These are phyloP conservation scores for Phytophthora ohioensis DNA, from an alignment of 352 stramenopile genomes.

Conservation along the genomic window DNA sequence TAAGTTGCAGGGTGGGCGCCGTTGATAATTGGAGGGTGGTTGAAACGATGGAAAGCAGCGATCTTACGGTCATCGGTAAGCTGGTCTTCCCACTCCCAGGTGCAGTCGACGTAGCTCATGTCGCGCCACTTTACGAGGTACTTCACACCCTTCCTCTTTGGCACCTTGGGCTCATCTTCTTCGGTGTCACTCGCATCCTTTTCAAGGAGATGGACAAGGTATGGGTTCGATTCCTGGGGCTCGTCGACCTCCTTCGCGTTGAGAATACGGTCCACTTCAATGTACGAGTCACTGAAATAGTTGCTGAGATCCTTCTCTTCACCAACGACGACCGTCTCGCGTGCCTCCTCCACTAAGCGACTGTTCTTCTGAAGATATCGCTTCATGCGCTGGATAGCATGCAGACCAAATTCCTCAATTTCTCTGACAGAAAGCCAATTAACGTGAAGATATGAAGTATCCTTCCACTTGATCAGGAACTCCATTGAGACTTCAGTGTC, in stretches of 20 bases:
- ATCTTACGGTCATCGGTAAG: slow-evolving; percentile 92
- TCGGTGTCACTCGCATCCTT: slow-evolving; percentile 55
- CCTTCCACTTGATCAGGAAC: slow-evolving; percentile 99
- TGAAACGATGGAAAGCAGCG: slow-evolving; percentile 86
- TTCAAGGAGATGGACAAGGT: slow-evolving; percentile 45
- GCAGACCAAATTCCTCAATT: slow-evolving; percentile 91
- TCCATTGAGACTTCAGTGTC: slow-evolving; percentile 87
- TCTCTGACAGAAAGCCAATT: slow-evolving; percentile 97
- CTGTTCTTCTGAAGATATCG: slow-evolving; percentile 91
- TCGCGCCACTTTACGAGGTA: slow-evolving; percentile 94
- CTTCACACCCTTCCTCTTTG: slow-evolving; percentile 87
- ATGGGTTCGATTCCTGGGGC: slow-evolving; percentile 77
- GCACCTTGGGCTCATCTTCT: slow-evolving; percentile 48
- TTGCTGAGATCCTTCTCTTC: slow-evolving; percentile 81
- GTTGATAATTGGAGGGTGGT: slow-evolving; percentile 87
- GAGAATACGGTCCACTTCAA: slow-evolving; percentile 88
- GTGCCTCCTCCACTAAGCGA: slow-evolving; percentile 76
- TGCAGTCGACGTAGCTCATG: slow-evolving; percentile 90
- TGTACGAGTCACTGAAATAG: slow-evolving; percentile 87
- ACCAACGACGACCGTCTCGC: slow-evolving; percentile 77
- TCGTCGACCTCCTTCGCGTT: slow-evolving; percentile 83
- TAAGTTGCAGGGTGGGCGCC: slow-evolving; percentile 85
- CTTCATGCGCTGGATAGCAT: slow-evolving; percentile 85
- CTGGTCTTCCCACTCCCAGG: slow-evolving; percentile 92
- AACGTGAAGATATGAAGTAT: slow-evolving; percentile 97